A percentile compares a stretch with the other conserved stretches of the same genome.
These are phyloP conservation scores for Pharus latifolius DNA, from an alignment of 176 grass and related monocot genomes.

Conservation along the genomic window DNA sequence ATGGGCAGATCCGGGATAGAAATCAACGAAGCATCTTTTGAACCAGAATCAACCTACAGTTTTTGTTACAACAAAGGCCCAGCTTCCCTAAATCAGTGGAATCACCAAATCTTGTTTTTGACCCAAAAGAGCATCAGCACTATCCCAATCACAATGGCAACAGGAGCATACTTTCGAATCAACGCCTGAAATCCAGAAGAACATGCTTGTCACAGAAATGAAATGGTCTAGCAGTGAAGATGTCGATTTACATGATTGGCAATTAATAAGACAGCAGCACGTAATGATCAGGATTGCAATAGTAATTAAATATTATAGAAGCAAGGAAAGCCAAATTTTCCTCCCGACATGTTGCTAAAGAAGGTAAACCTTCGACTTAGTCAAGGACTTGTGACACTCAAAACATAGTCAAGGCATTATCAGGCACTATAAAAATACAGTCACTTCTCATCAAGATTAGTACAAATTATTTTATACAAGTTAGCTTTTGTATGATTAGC, in stretches of 20 bases:
- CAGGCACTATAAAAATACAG: too few species aligned
- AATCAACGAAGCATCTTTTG: conserved; percentile 26
- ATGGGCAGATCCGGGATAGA: conserved; percentile 48
- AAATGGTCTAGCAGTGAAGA: not conserved
- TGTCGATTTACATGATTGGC: not conserved
- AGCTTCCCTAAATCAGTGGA: not conserved
- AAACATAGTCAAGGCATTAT: too few species aligned
- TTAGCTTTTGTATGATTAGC: too few species aligned
- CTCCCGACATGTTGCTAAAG: not conserved
- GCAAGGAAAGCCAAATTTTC: not conserved
- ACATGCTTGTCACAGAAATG: not conserved
- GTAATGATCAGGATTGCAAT: not conserved
- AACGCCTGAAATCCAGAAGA: conserved; percentile 35
- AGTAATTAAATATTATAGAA: not conserved
- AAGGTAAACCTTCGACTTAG: not conserved
- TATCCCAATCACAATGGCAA: conserved; percentile 61
- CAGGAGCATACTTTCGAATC: conserved; percentile 62
- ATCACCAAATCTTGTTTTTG: conserved; percentile 83
- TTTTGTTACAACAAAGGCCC: not conserved
- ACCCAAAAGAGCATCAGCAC: conserved; percentile 71
- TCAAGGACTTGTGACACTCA: not conserved
- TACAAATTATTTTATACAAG: too few species aligned
- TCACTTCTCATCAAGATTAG: too few species aligned
- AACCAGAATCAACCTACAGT: conserved; percentile 1
- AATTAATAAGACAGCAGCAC: not conserved